A percentile compares a stretch with the other conserved stretches of the same genome.
Evolutionary conservation across 108 stramenopile species (phyloP).

Genomic region (Bacterosira constricta): DNA sequence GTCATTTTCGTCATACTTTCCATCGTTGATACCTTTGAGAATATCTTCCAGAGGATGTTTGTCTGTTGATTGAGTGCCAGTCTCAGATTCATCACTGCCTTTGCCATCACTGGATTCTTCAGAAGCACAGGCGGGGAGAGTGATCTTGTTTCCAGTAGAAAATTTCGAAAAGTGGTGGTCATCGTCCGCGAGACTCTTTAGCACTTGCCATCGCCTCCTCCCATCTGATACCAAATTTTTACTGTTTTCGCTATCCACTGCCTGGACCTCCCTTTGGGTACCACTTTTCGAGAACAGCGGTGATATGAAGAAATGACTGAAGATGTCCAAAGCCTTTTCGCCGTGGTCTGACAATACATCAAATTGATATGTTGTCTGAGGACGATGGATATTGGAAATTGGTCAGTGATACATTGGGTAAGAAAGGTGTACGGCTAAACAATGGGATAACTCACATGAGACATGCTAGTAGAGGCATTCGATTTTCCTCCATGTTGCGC

Average conservation of each 20-base stretch:
- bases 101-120: background rate
- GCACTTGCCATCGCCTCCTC: slow-evolving; percentile 76
- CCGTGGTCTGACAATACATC: slow-evolving; percentile 77
- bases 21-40: slow-evolving; percentile 17
- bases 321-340: slow-evolving; percentile 81
- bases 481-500: slow-evolving; percentile 75
- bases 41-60: slow-evolving; percentile 24
- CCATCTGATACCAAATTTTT: slow-evolving; percentile 85
- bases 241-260: slow-evolving; percentile 88
- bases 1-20: slow-evolving; percentile 41
- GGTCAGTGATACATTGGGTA: background rate
- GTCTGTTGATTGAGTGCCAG: background rate
- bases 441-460: slow-evolving; percentile 5
- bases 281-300: slow-evolving; percentile 83
- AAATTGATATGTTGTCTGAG: slow-evolving; percentile 87
- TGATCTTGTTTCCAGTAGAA: slow-evolving; percentile 77
- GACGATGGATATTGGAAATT: background rate
- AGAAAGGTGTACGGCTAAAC: background rate
- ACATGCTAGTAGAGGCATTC: slow-evolving; percentile 87
- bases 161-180: slow-evolving; percentile 86
- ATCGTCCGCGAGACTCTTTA: slow-evolving; percentile 71
- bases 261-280: slow-evolving; percentile 80
- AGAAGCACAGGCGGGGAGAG: slow-evolving; percentile 50
- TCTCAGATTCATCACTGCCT: background rate
- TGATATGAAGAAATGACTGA: slow-evolving; percentile 77